phyloP scores from a whole-genome alignment of 31 red algal species.

The Porphyra umbilicalis region DNA sequence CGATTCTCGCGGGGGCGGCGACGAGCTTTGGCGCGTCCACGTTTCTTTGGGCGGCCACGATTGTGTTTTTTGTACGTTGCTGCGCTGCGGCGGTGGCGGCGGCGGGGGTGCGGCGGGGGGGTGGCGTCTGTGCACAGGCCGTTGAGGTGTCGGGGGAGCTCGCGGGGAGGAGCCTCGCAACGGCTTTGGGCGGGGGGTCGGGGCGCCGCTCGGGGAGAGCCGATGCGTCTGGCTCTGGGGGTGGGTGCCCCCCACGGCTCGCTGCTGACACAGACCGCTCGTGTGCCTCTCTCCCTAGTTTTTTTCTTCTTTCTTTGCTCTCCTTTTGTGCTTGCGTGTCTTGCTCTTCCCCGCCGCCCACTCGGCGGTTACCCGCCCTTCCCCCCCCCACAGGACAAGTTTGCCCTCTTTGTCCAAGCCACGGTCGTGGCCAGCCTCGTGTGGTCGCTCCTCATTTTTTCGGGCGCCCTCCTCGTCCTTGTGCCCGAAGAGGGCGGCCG shows the following conservation, averaged over 20 bases:
- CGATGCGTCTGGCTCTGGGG: too few relatives aligned
- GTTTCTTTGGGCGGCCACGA: slow-evolving; percentile 33
- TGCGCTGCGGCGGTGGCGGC: neutral
- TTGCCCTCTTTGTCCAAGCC: slow-evolving; percentile 11
- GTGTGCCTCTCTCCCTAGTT: neutral
- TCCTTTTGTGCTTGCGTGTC: too few relatives aligned
- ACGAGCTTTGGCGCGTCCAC: slow-evolving; percentile 20
- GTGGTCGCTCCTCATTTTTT: slow-evolving; percentile 55
- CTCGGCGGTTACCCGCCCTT: neutral
- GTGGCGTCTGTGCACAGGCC: too few relatives aligned
- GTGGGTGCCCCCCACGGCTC: neutral
- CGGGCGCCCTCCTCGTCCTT: slow-evolving; percentile 25
- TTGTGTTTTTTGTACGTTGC: slow-evolving; percentile 26
- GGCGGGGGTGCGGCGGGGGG: too few relatives aligned
- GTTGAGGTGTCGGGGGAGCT: too few relatives aligned
- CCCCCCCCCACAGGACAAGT: neutral
- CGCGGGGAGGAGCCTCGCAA: too few relatives aligned
- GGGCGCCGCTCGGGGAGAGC: too few relatives aligned
- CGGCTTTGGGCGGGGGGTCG: too few relatives aligned
- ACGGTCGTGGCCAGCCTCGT: slow-evolving; percentile 32
- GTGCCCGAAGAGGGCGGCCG: slow-evolving; percentile 15
- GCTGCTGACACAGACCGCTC: neutral
- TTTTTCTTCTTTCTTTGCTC: neutral
- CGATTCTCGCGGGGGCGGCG: slow-evolving; percentile 33
- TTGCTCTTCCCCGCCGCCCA: too few relatives aligned